Evolutionary conservation across 2,329 filamentous ascomycete genomes (phyloP).

Genomic region (Epichloe sp.): DNA sequence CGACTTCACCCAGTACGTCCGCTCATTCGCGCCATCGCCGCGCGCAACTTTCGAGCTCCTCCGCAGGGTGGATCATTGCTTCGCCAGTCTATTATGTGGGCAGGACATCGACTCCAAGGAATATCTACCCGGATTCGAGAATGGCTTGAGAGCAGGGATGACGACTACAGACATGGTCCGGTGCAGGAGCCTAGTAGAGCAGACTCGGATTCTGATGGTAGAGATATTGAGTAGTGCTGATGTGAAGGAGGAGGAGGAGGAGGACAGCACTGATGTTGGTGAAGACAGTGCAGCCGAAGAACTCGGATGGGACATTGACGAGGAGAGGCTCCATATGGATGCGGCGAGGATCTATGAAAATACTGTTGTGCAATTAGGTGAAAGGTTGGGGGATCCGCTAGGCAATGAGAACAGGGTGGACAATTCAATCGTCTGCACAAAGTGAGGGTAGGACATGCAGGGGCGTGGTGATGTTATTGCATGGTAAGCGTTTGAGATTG

Average conservation of each 20-base stretch:
- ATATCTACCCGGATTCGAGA: constrained; percentile 56
- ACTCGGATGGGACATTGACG: constrained; percentile 25
- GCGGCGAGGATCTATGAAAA: constrained; percentile 67
- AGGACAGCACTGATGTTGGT: not conserved
- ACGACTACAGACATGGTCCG: constrained; percentile 77
- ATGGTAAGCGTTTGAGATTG: not conserved
- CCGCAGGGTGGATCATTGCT: constrained; percentile 70
- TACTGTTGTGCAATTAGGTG: constrained; percentile 63
- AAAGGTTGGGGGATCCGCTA: constrained; percentile 40
- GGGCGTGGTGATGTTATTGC: not conserved
- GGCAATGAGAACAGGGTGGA: constrained; percentile 9
- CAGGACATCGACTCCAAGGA: constrained; percentile 52
- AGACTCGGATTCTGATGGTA: constrained; percentile 57
- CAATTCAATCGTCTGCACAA: constrained; percentile 1
- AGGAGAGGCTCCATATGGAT: constrained; percentile 49
- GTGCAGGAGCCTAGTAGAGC: constrained; percentile 67
- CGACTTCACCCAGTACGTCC: constrained; percentile 57
- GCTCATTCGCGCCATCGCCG: constrained; percentile 50
- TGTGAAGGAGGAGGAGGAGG: constrained; percentile 26
- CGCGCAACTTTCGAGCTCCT: constrained; percentile 57
- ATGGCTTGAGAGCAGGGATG: constrained; percentile 48
- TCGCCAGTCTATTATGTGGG: constrained; percentile 60
- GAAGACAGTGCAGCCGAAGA: constrained; percentile 20
- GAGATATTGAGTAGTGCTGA: constrained; percentile 43
- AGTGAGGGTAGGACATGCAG: not conserved